Evolutionary conservation across 2,329 filamentous ascomycete species (phyloP).

Genomic region (Penicillium polonicum): DNA sequence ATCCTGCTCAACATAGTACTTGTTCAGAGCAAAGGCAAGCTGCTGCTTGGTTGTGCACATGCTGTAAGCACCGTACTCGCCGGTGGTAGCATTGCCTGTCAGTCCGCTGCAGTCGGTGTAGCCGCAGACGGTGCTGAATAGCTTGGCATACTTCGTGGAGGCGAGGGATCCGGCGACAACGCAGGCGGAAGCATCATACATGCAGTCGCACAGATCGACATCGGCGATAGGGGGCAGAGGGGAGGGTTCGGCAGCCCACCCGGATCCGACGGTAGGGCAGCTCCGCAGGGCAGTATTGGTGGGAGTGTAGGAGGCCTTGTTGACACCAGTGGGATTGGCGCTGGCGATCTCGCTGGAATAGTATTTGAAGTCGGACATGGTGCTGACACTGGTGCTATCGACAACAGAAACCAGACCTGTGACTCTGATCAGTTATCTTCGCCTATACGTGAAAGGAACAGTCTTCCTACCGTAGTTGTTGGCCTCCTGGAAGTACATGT

Average conservation of each 20-base stretch:
- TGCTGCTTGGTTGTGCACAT: conserved; percentile 46
- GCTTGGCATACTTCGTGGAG: conserved; percentile 37
- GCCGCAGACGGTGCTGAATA: conserved; percentile 60
- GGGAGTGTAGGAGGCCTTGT: conserved; percentile 66
- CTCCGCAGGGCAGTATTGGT: conserved; percentile 63
- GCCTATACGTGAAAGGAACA: background rate
- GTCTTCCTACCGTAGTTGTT: conserved; percentile 59
- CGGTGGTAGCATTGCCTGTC: conserved; percentile 39
- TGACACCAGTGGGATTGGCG: conserved; percentile 64
- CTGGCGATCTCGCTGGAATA: conserved; percentile 68
- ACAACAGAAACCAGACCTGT: conserved; percentile 51
- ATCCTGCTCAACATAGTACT: conserved; percentile 45
- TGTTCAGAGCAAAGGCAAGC: conserved; percentile 46
- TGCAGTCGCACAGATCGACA: conserved; percentile 74
- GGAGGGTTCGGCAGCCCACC: conserved; percentile 64
- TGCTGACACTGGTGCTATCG: conserved; percentile 60
- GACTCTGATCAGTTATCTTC: conserved; percentile 43
- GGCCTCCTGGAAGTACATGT: conserved; percentile 90
- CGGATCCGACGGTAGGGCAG: conserved; percentile 65
- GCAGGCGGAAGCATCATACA: conserved; percentile 71
- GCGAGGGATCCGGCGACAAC: conserved; percentile 52
- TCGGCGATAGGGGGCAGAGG: conserved; percentile 80
- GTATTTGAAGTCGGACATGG: conserved; percentile 70
- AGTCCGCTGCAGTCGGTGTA: conserved; percentile 43
- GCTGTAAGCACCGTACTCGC: conserved; percentile 47